phyloP scores from a whole-genome alignment of 192 early-diverging fungal genomes.

The Linnemannia schmuckeri region DNA sequence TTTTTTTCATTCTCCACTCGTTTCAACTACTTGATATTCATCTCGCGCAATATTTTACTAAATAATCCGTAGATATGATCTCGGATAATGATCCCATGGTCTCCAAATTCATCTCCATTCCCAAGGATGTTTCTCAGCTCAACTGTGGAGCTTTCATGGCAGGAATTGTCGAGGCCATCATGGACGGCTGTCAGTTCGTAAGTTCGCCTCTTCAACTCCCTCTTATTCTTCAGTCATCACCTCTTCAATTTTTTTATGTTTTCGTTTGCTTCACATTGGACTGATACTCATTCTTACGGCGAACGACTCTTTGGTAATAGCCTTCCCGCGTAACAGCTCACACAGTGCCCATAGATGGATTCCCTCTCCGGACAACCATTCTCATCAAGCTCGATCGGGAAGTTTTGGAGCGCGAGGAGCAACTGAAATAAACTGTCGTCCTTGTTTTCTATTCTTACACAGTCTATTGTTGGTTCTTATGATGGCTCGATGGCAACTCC shows the following conservation, averaged over 20 bases:
- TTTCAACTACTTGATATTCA: not conserved
- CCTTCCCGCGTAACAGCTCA: constrained; percentile 93
- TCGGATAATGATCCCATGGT: constrained; percentile 97
- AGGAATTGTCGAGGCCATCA: constrained; percentile 95
- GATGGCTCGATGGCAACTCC: no score
- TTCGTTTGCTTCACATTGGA: not conserved
- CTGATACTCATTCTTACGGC: no score
- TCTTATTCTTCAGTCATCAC: not conserved
- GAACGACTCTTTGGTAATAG: constrained; percentile 45
- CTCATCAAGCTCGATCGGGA: constrained; percentile 95
- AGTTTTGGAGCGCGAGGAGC: constrained; percentile 82
- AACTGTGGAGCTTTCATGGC: constrained; percentile 96
- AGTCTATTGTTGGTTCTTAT: no score
- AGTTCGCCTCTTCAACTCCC: constrained; percentile 22
- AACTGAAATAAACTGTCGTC: constrained; percentile 63
- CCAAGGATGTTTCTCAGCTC: constrained; percentile 92
- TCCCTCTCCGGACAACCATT: constrained; percentile 92
- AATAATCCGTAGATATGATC: constrained; percentile 89
- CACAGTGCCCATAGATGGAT: constrained; percentile 87
- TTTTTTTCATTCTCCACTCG: not conserved
- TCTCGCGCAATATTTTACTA: no score
- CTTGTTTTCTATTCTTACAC: not conserved
- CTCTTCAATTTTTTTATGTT: no score
- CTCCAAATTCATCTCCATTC: constrained; percentile 93
- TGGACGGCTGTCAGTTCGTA: constrained; percentile 93